Base-by-base conservation (phyloP, 805 yeast species). In the Candida qinlingensis region DNA sequence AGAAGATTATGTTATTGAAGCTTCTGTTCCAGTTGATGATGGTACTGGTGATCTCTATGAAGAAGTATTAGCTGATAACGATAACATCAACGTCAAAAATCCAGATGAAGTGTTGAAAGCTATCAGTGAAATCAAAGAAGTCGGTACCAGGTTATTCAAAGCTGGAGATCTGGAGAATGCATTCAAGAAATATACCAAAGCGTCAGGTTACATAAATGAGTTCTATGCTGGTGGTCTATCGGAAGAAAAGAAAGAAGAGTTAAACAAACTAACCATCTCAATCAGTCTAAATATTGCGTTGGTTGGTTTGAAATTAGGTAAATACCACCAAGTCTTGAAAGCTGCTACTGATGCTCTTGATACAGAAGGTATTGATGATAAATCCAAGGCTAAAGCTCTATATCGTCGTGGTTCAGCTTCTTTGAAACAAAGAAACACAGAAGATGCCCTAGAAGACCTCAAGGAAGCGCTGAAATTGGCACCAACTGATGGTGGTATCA, bases 1-100 rank as follows among this genome's bases (percentile, higher is more conserved):
- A 9, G 73, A 69, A 6, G 88, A 82, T 51, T 82, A 76, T 48
- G 67, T 59, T 6, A 71, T 73, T 19, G 71, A 70, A 45, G 75
- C 78, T 4, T 66, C 71, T 28, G 62, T 66, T 12, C 72, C 73
- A 4, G 64, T 73, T 13, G 84, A 79, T 48, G 97, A 89, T 61
- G 91, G 87, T 25, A 85, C 87, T 26, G 97, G 96, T 42, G 97
- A 91, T 65, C 68, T 74, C 35, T 89, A 81, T 65, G 96, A 87
- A 58, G 91, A 83, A 41, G 72, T 74, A 27, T 72, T 91, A 47
- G 85, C 77, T 33, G 96, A 87, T 62, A 94, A 91, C 64, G 79
- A 79, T 48, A 72, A 70, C 42, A 76, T 87, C 44, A 83, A 85
- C 60, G 54, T 75, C 29, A 72, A 74, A 19, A 68, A 78, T 30